phyloP scores from a whole-genome alignment of 495 filamentous ascomycete genomes.

The Lasiosphaeria hispida region DNA sequence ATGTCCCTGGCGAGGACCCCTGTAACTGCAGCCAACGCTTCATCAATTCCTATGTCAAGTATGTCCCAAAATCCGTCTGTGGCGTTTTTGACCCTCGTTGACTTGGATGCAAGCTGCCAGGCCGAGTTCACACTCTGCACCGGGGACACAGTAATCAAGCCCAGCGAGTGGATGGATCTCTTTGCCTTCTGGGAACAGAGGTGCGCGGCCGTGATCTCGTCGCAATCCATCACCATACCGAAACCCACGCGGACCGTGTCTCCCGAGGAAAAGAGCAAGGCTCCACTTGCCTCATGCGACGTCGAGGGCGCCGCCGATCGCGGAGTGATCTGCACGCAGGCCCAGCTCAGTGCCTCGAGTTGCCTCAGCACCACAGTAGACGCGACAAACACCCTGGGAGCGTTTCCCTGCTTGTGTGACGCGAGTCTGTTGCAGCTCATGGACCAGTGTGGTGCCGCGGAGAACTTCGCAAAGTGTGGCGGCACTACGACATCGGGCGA shows the following conservation, averaged over 20 bases:
- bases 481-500: neutral
- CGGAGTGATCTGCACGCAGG: neutral
- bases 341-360: neutral
- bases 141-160: neutral
- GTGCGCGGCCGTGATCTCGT: neutral
- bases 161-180: neutral
- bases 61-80: neutral
- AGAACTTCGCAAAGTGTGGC: neutral
- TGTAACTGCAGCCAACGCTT: neutral
- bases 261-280: neutral
- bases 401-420: neutral
- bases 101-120: neutral
- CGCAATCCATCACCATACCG: neutral
- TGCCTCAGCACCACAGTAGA: neutral
- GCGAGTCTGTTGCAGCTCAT: neutral
- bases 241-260: neutral
- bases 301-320: neutral
- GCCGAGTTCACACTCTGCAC: neutral
- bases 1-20: neutral
- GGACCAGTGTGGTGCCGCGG: neutral
- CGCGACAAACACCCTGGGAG: neutral
- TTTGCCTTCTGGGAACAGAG: neutral
- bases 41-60: neutral
- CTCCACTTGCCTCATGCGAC: neutral
- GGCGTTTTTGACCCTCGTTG: neutral